Conservation (phyloP, 306 rosid species). For the Geum urbanum region DNA sequence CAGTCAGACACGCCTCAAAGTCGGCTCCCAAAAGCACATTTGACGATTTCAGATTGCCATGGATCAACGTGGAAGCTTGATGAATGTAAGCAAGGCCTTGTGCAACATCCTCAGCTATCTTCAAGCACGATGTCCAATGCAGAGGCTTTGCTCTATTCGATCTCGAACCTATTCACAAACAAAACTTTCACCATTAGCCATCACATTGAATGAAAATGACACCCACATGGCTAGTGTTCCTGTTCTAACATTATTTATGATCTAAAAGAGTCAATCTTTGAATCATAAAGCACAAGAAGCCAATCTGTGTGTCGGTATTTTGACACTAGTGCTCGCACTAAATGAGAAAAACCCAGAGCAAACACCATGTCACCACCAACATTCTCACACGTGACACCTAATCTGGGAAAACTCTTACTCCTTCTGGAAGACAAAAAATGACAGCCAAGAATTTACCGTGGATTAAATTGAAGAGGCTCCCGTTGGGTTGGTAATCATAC, state of each 20-base stretch:
- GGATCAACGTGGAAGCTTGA: slow-evolving; percentile 59
- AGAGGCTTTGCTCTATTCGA: slow-evolving; percentile 84
- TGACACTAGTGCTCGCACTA: background rate
- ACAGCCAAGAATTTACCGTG: slow-evolving; percentile 48
- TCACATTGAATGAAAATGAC: background rate
- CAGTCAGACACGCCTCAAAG: slow-evolving; percentile 86
- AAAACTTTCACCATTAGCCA: too few relatives aligned
- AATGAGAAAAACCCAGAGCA: background rate
- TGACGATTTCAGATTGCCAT: slow-evolving; percentile 79
- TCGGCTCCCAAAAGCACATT: slow-evolving; percentile 83
- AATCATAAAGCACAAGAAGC: slow-evolving; percentile 10
- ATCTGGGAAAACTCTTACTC: too few relatives aligned
- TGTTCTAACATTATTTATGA: background rate
- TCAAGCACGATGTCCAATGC: slow-evolving; percentile 96
- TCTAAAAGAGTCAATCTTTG: background rate
- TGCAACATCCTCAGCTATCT: slow-evolving; percentile 92
- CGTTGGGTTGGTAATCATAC: slow-evolving; percentile 81
- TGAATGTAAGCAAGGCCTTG: slow-evolving; percentile 88
- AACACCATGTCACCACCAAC: background rate
- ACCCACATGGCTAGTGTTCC: background rate
- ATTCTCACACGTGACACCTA: background rate
- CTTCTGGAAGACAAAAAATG: background rate
- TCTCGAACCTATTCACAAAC: slow-evolving; percentile 55
- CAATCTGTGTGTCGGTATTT: slow-evolving; percentile 23
- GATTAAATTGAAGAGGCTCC: slow-evolving; percentile 79